These are phyloP conservation scores for Mucor indicus DNA, from an alignment of 371 early-diverging fungal genomes.

Conservation along the genomic window DNA sequence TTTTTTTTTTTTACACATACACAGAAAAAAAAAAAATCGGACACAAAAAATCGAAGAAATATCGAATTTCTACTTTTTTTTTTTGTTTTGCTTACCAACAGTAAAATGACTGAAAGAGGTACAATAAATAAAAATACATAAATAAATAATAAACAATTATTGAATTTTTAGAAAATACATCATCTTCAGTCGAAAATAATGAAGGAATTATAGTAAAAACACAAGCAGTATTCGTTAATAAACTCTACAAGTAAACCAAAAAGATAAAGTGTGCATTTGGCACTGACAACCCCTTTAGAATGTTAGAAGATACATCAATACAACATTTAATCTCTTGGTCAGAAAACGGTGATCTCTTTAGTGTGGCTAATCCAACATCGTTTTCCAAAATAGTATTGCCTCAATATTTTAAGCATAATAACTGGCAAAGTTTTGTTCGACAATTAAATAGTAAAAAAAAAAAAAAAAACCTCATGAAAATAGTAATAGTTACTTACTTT, in stretches of 20 bases:
- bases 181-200: not conserved
- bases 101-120: constrained; percentile 8
- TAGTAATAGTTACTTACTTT: not conserved
- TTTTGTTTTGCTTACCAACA: not conserved
- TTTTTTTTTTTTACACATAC: not conserved
- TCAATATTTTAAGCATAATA: constrained; percentile 84
- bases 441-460: constrained; percentile 70
- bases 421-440: constrained; percentile 83
- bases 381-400: constrained; percentile 61
- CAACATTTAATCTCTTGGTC: constrained; percentile 65
- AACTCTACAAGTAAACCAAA: constrained; percentile 54
- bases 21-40: too few relatives aligned
- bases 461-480: too few relatives aligned
- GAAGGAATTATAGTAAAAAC: constrained; percentile 16
- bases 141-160: not conserved
- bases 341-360: constrained; percentile 58
- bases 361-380: constrained; percentile 58
- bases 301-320: constrained; percentile 58
- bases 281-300: constrained; percentile 22
- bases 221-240: constrained; percentile 68
- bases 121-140: not conserved
- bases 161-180: not conserved
- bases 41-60: too few relatives aligned
- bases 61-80: not conserved
- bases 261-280: not conserved